phyloP scores from a whole-genome alignment of 345 rosid species.

The Eutrema yunnanense region DNA sequence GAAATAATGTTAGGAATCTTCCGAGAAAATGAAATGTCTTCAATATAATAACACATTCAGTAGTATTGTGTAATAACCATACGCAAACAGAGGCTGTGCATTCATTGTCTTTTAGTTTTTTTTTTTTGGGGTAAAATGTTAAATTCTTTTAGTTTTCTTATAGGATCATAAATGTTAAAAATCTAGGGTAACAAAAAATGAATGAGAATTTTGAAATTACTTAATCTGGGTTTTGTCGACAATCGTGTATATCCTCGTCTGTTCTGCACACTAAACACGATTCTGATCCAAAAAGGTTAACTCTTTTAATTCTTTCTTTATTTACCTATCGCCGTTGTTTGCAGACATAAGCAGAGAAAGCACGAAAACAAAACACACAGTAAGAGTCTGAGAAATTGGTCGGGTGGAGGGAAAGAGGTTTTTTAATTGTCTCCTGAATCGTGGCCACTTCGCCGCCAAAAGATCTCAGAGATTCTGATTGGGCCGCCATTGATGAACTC shows the following conservation, averaged over 20 bases:
- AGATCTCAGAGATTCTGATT: constrained; percentile 16
- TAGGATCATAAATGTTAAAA: not conserved
- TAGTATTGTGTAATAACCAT: not conserved
- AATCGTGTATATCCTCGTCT: constrained; percentile 5
- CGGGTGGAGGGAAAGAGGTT: constrained; percentile 20
- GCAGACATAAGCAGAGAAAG: constrained; percentile 11
- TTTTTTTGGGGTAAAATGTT: too few relatives aligned
- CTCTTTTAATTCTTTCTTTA: not conserved
- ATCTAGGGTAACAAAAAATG: not conserved
- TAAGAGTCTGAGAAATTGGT: constrained; percentile 25
- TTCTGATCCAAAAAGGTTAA: constrained; percentile 20
- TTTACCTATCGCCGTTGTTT: constrained; percentile 16
- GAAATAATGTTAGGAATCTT: constrained; percentile 7
- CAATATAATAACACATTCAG: too few relatives aligned
- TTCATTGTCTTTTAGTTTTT: too few relatives aligned
- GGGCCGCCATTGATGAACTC: constrained; percentile 25
- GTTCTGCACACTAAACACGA: constrained; percentile 1
- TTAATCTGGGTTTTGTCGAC: constrained; percentile 2
- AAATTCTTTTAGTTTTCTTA: not conserved
- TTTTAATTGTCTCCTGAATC: constrained; percentile 21
- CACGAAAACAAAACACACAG: constrained; percentile 10
- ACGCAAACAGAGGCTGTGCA: too few relatives aligned
- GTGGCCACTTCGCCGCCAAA: constrained; percentile 28
- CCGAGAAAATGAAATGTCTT: constrained; percentile 4
- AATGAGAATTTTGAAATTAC: not conserved